A percentile compares a stretch with the other conserved stretches of the same genome.
Conservation (phyloP, 1,284 basidiomycete genomes). For the Puccinia horiana region DNA sequence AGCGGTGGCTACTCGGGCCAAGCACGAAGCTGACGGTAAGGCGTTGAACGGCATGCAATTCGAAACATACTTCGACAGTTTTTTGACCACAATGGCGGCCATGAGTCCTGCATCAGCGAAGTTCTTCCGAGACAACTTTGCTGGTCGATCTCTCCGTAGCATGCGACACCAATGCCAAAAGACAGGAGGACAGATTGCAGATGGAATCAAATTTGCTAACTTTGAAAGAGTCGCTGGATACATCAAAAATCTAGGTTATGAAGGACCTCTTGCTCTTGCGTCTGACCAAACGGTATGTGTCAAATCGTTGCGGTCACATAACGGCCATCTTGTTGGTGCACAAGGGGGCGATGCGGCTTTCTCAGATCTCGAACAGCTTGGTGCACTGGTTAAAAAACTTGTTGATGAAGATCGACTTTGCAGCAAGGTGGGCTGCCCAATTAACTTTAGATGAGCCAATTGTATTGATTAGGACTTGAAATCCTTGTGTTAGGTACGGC, state of each 20-base stretch:
- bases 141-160: not conserved
- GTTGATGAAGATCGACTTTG: not conserved
- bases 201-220: slow-evolving; percentile 7
- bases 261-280: not conserved
- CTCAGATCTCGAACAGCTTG: not conserved
- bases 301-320: slow-evolving; percentile 4
- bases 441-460: not conserved
- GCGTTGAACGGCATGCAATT: slow-evolving; percentile 10
- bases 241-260: slow-evolving; percentile 1
- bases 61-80: slow-evolving; percentile 1
- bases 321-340: slow-evolving; percentile 16
- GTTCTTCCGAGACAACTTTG: not conserved
- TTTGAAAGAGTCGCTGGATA: slow-evolving; percentile 11
- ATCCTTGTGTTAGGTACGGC: slow-evolving; percentile 1
- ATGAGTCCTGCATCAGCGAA: slow-evolving; percentile 22
- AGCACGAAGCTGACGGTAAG: slow-evolving; percentile 22
- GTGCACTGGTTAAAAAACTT: not conserved
- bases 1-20: not conserved
- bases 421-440: not conserved
- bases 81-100: slow-evolving; percentile 23
- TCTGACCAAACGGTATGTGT: slow-evolving; percentile 26
- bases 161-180: not conserved
- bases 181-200: slow-evolving; percentile 15
- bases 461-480: not conserved
- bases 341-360: slow-evolving; percentile 30